Evolutionary conservation across 768 basidiomycete genomes (phyloP).

Genomic region (Nidularia pulvinata): DNA sequence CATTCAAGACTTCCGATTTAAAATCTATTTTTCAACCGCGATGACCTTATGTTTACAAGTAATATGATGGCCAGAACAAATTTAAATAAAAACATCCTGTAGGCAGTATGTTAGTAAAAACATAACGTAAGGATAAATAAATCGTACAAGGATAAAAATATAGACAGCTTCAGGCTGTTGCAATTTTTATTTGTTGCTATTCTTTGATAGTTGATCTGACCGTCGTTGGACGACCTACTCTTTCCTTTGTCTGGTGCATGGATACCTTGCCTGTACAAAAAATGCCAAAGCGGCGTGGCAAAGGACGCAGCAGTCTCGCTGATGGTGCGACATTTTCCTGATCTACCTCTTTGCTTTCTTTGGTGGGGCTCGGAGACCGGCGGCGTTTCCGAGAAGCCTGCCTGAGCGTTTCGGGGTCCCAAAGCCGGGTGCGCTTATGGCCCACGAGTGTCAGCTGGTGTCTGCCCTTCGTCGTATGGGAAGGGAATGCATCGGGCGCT

Average conservation of each 20-base stretch:
- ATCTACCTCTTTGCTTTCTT: slow-evolving; percentile 23
- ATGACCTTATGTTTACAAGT: no score
- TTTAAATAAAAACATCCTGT: no score
- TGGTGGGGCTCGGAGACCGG: neutral
- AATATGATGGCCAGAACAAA: no score
- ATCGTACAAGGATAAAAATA: no score
- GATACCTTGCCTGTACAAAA: slow-evolving; percentile 36
- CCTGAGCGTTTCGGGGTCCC: slow-evolving; percentile 1
- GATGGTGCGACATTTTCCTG: slow-evolving; percentile 23
- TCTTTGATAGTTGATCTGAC: neutral
- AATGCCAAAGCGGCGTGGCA: slow-evolving; percentile 33
- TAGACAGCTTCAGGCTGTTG: no score
- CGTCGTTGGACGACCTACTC: neutral
- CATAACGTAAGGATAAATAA: no score
- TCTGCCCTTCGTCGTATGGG: neutral
- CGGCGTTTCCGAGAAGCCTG: slow-evolving; percentile 3
- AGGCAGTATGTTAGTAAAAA: no score
- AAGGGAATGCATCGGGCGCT: slow-evolving; percentile 36
- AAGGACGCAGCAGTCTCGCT: slow-evolving; percentile 19
- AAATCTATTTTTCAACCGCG: no score
- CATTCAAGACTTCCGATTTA: no score
- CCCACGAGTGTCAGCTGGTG: neutral
- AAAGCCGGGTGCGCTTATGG: slow-evolving; percentile 1
- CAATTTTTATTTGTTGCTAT: neutral
- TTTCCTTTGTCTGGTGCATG: slow-evolving; percentile 15